Percentiles rank a stretch among this genome's conserved stretches.
phyloP scores from a whole-genome alignment of 345 rosid species.

The Syzygium aromaticum region DNA sequence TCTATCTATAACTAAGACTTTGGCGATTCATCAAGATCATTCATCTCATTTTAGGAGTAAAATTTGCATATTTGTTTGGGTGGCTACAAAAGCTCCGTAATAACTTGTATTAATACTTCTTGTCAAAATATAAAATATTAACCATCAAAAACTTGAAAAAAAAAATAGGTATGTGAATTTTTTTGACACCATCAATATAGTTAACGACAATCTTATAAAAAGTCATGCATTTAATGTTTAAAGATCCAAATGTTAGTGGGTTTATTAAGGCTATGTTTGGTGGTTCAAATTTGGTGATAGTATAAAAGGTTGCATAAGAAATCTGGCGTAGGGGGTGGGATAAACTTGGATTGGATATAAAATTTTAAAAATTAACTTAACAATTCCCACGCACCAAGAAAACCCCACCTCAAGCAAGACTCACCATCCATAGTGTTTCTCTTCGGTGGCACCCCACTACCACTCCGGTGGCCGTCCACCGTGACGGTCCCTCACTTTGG shows the following conservation, averaged over 20 bases:
- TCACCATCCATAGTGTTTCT: too few species aligned
- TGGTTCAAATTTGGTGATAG: too few species aligned
- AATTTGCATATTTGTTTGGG: background rate
- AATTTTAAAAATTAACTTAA: too few species aligned
- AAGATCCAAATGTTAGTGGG: background rate
- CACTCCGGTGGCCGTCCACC: too few species aligned
- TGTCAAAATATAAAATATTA: background rate
- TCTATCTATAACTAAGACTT: background rate
- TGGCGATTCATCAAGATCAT: background rate
- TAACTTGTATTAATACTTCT: background rate
- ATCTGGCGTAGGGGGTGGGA: too few species aligned
- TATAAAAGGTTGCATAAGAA: too few species aligned
- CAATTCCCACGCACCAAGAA: too few species aligned
- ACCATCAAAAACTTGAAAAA: background rate
- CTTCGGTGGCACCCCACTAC: too few species aligned
- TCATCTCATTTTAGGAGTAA: background rate
- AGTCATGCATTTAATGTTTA: background rate
- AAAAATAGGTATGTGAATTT: background rate
- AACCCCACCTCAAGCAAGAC: too few species aligned
- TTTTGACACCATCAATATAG: background rate
- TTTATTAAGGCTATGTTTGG: background rate
- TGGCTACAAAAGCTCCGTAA: background rate
- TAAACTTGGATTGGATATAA: too few species aligned
- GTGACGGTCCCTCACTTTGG: too few species aligned
- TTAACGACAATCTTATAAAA: background rate